phyloP scores from a whole-genome alignment of 2,329 filamentous ascomycete genomes.

The Neonectria neomacrospora region DNA sequence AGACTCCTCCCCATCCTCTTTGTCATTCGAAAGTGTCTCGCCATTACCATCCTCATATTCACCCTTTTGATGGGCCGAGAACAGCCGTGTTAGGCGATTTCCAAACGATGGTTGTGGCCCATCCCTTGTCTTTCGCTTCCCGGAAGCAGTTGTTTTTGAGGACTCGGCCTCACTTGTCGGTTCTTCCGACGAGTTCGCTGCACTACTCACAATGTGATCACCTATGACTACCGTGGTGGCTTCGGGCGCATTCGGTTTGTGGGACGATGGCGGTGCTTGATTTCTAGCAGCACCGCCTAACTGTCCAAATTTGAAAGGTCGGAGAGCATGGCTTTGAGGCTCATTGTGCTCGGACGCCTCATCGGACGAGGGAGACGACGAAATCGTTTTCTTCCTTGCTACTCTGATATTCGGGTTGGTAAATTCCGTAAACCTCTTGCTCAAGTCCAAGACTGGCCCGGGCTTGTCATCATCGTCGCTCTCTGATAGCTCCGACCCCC shows the following conservation, averaged over 20 bases:
- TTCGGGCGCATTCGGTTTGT: slow-evolving; percentile 17
- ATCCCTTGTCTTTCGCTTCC: slow-evolving; percentile 14
- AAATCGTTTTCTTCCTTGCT: not conserved
- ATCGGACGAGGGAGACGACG: slow-evolving; percentile 3
- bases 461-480: slow-evolving; percentile 38
- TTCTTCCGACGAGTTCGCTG: not conserved
- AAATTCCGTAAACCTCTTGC: slow-evolving; percentile 48
- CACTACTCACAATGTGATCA: slow-evolving; percentile 23
- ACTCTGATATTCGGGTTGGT: slow-evolving; percentile 8
- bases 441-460: slow-evolving; percentile 49
- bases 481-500: slow-evolving; percentile 21
- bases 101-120: slow-evolving; percentile 35
- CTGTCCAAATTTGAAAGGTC: slow-evolving; percentile 24
- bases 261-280: slow-evolving; percentile 20
- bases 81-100: slow-evolving; percentile 31
- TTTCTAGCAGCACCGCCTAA: not conserved
- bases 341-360: slow-evolving; percentile 18
- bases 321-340: slow-evolving; percentile 33
- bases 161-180: not conserved
- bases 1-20: slow-evolving; percentile 21
- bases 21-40: slow-evolving; percentile 30
- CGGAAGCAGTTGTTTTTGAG: too few relatives aligned
- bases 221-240: slow-evolving; percentile 39
- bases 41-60: not conserved
- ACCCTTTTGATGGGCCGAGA: slow-evolving; percentile 27